Evolutionary conservation across 1,284 basidiomycete species (phyloP), one percentile per base, ranked within the genome.

Genomic region (Leccinum subfulvum): DNA sequence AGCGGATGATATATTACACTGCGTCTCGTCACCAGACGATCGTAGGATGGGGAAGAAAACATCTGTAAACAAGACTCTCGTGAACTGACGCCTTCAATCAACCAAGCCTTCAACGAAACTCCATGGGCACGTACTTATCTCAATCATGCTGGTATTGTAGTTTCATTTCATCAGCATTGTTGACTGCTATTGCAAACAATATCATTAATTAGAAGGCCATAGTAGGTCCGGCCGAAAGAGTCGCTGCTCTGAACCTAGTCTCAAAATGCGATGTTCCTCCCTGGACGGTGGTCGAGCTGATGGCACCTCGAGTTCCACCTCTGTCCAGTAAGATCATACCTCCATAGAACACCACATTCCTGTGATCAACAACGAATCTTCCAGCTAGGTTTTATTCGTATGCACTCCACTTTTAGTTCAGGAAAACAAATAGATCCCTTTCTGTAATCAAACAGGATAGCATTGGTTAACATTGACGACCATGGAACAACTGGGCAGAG

Each of bases 1-100:
- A 44, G 14, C 35, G 26, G n/a, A 54, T 21, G 47, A 52, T 51
- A 16, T 65, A 65, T 65, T 9, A 60, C n/a, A n/a, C n/a, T n/a
- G n/a, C n/a, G n/a, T n/a, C n/a, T n/a, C n/a, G n/a, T n/a, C n/a
- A n/a, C n/a, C n/a, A 10, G 5, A 37, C 35, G 5, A 14, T 41
- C 0, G 49, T 26, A 30, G 3, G 51, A 16, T 21, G 16, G 28
- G 64, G 7, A 35, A 28, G 44, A 54, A 58, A 47, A 26, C 59
- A 67, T 65, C 57, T 60, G 62, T 49, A 49, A 49, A 49, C 18
- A 49, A 4, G 2, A 18, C 18, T 3, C 9, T 18, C 41, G 37
- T 37, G 37, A 37, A 37, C 9, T 44, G 0, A 44, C 41, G 4
- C 39, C 16, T 41, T 41, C n/a, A 47, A 18, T 16, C 1, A 8